Conservation (phyloP, 2,329 filamentous ascomycete species). For the Aspergillus fijiensis region DNA sequence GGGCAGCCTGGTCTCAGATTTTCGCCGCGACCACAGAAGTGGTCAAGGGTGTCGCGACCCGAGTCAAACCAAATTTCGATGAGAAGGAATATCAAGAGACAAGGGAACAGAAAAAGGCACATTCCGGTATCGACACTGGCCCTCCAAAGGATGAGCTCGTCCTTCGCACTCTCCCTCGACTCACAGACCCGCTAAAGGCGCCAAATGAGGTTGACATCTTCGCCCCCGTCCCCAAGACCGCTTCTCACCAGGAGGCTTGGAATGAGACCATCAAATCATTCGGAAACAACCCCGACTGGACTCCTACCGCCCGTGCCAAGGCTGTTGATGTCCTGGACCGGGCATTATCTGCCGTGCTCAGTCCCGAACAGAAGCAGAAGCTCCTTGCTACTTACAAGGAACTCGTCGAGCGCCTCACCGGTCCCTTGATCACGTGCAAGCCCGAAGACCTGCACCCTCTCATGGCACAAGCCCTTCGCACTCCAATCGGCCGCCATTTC, state of each 20-base stretch:
- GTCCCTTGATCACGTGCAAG: slow-evolving; percentile 38
- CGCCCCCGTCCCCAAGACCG: slow-evolving; percentile 39
- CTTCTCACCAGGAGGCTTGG: slow-evolving; percentile 37
- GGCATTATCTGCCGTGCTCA: slow-evolving; percentile 37
- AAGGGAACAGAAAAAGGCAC: slow-evolving; percentile 47
- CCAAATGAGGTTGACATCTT: slow-evolving; percentile 51
- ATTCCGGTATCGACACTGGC: slow-evolving; percentile 32
- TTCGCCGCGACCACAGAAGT: slow-evolving; percentile 67
- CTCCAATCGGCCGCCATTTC: slow-evolving; percentile 65
- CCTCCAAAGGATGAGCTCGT: slow-evolving; percentile 45
- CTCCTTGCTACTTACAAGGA: slow-evolving; percentile 40
- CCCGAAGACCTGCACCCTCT: slow-evolving; percentile 52
- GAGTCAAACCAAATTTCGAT: slow-evolving; percentile 54
- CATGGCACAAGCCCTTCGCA: slow-evolving; percentile 49
- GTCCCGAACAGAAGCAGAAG: slow-evolving; percentile 41
- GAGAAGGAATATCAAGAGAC: neutral
- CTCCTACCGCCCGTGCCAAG: slow-evolving; percentile 39
- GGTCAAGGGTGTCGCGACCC: slow-evolving; percentile 64
- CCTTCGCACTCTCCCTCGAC: slow-evolving; percentile 50
- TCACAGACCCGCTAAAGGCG: slow-evolving; percentile 50
- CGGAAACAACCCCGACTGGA: slow-evolving; percentile 47
- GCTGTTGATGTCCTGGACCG: slow-evolving; percentile 40
- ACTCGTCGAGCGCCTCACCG: slow-evolving; percentile 36
- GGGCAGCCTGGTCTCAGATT: slow-evolving; percentile 79
- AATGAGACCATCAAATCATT: slow-evolving; percentile 47